Evolutionary conservation across 768 basidiomycete species (phyloP), one percentile per base, ranked within the genome.

Genomic region (Arthromyces matolae): DNA sequence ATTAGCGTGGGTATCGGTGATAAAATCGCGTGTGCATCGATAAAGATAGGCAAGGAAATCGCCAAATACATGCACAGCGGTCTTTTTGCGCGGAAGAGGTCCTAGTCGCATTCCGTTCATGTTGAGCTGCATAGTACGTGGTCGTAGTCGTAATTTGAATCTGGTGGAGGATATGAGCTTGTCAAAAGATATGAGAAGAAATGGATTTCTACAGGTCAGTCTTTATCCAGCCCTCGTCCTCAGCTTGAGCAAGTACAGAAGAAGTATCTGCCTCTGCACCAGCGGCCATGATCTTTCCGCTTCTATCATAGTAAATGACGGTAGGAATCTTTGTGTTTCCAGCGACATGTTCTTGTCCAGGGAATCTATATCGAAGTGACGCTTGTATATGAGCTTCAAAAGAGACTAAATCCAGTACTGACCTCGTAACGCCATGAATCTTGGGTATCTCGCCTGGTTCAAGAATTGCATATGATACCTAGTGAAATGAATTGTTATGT

Each of bases 321-420:
- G 87, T 81, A 31, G 87, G 87, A 58, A 90, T 89, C 69, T 90
- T 90, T 49, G 84, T 83, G 62, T 89, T 90, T 31, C 87, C 87
- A 12, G 83, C 86, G 39, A 88, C 85, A 73, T 90, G 86, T 65
- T 90, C 88, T 65, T 89, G 88, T 14, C 87, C 88, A 8, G 87
- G 87, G 48, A 89, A 90, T 48, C 87, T 89, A 52, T 20, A 52
- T 45, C 51, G 46, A 56, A 51, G 57, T 48, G 56, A 45, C 19
- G 45, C 52, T 27, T 41, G 5, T 31, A 3, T 22, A 43, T n/a
- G 19, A 32, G 16, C 49, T 19, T 43, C 22, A 18, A 1, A 8
- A 18, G 23, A 24, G 4, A 18, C 31, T 8, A 28, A 33, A 13
- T 28, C 4, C 18, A 38, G 14, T 7, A 51, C 74, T 22, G 52